Conservation (phyloP, 306 rosid species). For the Vigna nakashimae region DNA sequence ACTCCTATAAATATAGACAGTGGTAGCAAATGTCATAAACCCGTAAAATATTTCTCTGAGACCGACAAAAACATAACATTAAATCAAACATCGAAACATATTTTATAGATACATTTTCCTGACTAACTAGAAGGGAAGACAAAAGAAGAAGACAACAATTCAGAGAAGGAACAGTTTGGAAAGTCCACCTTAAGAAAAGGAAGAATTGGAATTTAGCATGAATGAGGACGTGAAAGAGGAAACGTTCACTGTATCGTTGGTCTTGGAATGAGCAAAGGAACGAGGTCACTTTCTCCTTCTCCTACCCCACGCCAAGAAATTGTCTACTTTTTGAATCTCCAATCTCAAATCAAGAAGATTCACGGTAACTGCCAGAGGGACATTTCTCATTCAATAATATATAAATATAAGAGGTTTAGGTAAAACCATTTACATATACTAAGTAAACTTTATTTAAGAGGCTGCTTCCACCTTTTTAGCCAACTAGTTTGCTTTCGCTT, state of each 20-base stretch:
- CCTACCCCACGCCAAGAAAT: conserved; percentile 6
- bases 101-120: too few species aligned
- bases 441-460: neutral
- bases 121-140: too few species aligned
- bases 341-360: conserved; percentile 46
- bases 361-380: conserved; percentile 5
- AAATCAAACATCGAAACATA: too few species aligned
- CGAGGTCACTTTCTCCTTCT: conserved; percentile 38
- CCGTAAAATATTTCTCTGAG: too few species aligned
- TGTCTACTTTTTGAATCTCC: conserved; percentile 37
- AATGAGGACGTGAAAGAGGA: conserved; percentile 41
- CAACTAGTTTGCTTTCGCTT: neutral
- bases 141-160: too few species aligned
- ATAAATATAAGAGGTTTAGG: neutral
- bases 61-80: too few species aligned
- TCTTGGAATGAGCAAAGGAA: conserved; percentile 39
- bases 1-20: too few species aligned
- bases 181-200: too few species aligned
- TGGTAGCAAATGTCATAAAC: too few species aligned
- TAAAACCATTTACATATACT: neutral
- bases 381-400: neutral
- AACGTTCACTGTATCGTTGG: conserved; percentile 19
- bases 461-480: neutral
- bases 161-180: too few species aligned
- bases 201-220: neutral